Conservation (phyloP, 1,284 basidiomycete species). For the Phellinidium pouzarii region DNA sequence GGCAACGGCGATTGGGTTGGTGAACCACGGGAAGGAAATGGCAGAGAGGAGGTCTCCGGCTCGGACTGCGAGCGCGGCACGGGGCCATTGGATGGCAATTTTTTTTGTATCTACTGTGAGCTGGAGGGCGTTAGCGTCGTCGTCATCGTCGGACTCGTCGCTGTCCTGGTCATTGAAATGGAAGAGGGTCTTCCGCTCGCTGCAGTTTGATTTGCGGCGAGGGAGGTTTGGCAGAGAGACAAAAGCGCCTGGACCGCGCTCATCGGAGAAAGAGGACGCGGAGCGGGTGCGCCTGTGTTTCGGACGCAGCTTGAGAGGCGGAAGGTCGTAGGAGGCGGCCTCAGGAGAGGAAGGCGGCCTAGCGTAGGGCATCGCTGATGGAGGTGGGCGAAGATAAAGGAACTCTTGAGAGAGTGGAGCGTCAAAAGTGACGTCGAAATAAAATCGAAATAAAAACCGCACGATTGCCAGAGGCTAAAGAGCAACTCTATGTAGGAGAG, state of each 20-base stretch:
- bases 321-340: conserved; percentile 22
- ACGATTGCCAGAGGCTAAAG: too few relatives aligned
- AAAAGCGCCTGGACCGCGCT: conserved; percentile 46
- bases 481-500: too few relatives aligned
- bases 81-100: conserved; percentile 24
- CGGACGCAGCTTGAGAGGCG: conserved; percentile 26
- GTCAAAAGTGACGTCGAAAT: neutral
- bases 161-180: conserved; percentile 29
- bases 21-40: conserved; percentile 13
- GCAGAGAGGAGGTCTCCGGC: conserved; percentile 10
- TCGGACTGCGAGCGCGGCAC: conserved; percentile 13
- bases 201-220: conserved; percentile 28
- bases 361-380: conserved; percentile 17
- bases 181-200: conserved; percentile 31
- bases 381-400: neutral
- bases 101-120: conserved; percentile 20
- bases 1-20: conserved; percentile 14
- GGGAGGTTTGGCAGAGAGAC: conserved; percentile 45
- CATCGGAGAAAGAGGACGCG: conserved; percentile 33
- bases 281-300: conserved; percentile 36
- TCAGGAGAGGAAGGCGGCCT: conserved; percentile 16
- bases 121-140: conserved; percentile 14
- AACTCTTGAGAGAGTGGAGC: too few relatives aligned
- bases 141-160: conserved; percentile 20
- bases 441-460: conserved; percentile 5